Evolutionary conservation across 768 basidiomycete genomes (phyloP), one percentile per base, ranked within the genome.

Genomic region (Boletus sp.): DNA sequence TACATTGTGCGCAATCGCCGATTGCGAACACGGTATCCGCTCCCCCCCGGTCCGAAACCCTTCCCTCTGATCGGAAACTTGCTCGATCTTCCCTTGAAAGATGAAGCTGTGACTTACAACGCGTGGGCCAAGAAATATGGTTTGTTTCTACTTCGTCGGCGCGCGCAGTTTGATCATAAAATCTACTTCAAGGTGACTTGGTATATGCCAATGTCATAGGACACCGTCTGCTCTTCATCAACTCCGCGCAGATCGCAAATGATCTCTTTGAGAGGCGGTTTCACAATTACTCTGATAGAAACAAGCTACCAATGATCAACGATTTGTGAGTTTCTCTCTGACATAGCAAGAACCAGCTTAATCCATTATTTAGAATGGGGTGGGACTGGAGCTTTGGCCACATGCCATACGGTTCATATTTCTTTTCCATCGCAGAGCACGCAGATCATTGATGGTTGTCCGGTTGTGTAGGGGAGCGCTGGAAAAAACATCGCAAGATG

Each of bases 221-320:
- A 29, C 77, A 75, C 55, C 74, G 76, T 38, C 63, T 80, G 13
- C 67, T 82, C 19, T 73, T 81, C 35, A 65, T 82, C 44, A 83
- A 82, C 60, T 72, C 77, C 3, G 66, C 74, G n/a, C 60, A 77
- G 46, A 68, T 73, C 2, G 78, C 77, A 5, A 69, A 71, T 43
- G 83, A 84, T 27, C 74, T 85, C 1, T 79, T 85, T 33, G 83
- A 84, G 50, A 83, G 78, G 56, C 73, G 79, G 15, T 80, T 78
- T 30, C 60, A 69, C 17, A 83, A 81, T 46, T 85, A 84, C 57
- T 83, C 84, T 6, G 81, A 82, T 58, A 75, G 81, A 41, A 72
- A 67, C 37, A 58, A 74, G 54, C 68, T 78, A 8, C 69, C 72
- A 0, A 82, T 83, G 81, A 76, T 79, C 53, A 74, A 79, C 51